Conservation (phyloP, 2,329 filamentous ascomycete species). For the Leptographium flavum region DNA sequence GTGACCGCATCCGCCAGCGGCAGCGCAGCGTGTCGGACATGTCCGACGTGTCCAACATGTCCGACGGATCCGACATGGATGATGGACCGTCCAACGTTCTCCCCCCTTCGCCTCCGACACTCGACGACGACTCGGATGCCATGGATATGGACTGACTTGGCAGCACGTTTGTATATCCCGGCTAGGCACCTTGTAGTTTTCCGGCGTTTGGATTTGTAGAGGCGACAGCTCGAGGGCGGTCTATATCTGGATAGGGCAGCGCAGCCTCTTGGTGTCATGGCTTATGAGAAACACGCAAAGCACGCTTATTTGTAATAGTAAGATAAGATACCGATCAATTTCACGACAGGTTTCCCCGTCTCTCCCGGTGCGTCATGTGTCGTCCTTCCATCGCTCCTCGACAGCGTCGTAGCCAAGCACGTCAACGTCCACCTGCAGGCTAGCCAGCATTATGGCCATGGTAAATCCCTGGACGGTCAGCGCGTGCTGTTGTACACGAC, state of each 20-base stretch:
- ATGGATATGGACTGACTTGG: constrained; percentile 47
- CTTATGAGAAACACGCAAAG: no score
- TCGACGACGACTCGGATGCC: constrained; percentile 37
- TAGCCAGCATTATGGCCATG: constrained; percentile 24
- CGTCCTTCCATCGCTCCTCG: constrained; percentile 15
- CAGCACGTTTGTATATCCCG: background rate
- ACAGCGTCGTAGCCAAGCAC: constrained; percentile 20
- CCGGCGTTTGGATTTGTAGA: no score
- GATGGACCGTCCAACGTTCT: background rate
- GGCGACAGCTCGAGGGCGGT: no score
- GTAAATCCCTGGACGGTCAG: constrained; percentile 17
- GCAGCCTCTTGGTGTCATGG: no score
- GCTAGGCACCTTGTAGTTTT: no score
- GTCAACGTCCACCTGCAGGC: constrained; percentile 21
- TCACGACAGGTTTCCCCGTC: background rate
- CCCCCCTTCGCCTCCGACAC: no score
- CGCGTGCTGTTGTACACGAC: no score
- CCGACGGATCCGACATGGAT: background rate
- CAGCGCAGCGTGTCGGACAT: constrained; percentile 26
- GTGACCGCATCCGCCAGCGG: constrained; percentile 49
- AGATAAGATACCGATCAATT: no score
- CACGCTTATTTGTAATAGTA: no score
- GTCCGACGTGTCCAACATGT: background rate
- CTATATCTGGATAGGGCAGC: no score
- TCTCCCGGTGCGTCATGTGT: background rate